A percentile compares a stretch with the other conserved stretches of the same genome.
These are phyloP conservation scores for Chlorophyllum brunneum DNA, from an alignment of 768 basidiomycete genomes.

Conservation along the genomic window DNA sequence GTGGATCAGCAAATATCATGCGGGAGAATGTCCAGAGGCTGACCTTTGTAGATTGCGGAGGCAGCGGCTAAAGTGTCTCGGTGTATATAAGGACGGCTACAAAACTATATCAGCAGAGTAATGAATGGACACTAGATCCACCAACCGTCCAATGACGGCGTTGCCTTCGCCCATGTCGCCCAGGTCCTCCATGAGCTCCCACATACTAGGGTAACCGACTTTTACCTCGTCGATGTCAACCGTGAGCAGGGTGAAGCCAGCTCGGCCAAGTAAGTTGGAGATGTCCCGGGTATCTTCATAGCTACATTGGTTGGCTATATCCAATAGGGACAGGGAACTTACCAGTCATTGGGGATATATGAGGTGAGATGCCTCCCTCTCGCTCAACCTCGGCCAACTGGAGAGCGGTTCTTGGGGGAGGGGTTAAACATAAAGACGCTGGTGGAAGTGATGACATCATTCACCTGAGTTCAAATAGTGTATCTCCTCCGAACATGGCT, in stretches of 20 bases:
- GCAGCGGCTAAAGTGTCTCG: slow-evolving; percentile 90
- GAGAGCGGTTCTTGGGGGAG: slow-evolving; percentile 68
- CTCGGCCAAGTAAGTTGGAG: slow-evolving; percentile 87
- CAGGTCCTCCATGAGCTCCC: slow-evolving; percentile 93
- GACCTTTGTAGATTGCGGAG: slow-evolving; percentile 91
- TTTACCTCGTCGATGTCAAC: slow-evolving; percentile 94
- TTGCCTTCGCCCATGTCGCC: slow-evolving; percentile 96
- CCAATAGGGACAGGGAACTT: slow-evolving; percentile 16
- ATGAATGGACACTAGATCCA: not conserved
- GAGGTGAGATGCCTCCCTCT: slow-evolving; percentile 95
- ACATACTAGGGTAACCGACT: slow-evolving; percentile 91
- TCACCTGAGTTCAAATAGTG: slow-evolving; percentile 87
- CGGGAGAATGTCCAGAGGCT: slow-evolving; percentile 4
- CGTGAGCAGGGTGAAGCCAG: slow-evolving; percentile 91
- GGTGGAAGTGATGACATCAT: not conserved
- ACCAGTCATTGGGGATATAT: slow-evolving; percentile 98
- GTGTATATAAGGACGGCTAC: slow-evolving; percentile 62
- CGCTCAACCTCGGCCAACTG: slow-evolving; percentile 93
- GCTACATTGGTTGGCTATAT: not conserved
- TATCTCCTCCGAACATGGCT: slow-evolving; percentile 94
- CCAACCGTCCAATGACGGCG: slow-evolving; percentile 79
- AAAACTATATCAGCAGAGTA: not conserved
- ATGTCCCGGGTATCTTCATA: slow-evolving; percentile 83
- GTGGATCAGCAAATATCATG: not conserved
- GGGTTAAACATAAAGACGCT: slow-evolving; percentile 5